phyloP scores from a whole-genome alignment of 176 grass and related monocot species.

The Themeda triandra region DNA sequence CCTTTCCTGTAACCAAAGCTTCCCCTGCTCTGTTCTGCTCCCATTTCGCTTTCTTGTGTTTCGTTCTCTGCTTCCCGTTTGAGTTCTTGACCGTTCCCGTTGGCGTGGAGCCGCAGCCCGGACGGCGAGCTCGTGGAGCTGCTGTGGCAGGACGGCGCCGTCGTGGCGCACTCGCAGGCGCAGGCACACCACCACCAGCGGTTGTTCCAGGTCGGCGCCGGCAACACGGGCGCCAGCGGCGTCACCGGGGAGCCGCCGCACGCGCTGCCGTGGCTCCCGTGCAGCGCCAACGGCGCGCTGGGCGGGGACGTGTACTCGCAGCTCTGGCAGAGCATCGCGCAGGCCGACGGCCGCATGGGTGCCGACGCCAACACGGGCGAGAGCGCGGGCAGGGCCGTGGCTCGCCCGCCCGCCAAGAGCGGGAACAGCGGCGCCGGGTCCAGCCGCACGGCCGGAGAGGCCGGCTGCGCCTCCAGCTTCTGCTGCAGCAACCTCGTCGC shows the following conservation, averaged over 20 bases:
- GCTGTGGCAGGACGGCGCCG: slow-evolving; percentile 71
- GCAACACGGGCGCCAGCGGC: slow-evolving; percentile 21
- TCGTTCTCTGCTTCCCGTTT: background rate
- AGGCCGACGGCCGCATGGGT: background rate
- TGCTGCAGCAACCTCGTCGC: slow-evolving; percentile 50
- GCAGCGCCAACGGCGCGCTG: slow-evolving; percentile 29
- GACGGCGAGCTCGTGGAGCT: slow-evolving; percentile 75
- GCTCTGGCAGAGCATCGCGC: slow-evolving; percentile 59
- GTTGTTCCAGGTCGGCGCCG: background rate
- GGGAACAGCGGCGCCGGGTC: slow-evolving; percentile 18
- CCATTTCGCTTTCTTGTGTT: background rate
- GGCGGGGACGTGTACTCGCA: slow-evolving; percentile 67
- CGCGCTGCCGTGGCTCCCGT: slow-evolving; percentile 43
- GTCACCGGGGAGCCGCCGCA: slow-evolving; percentile 31
- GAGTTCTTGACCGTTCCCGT: background rate
- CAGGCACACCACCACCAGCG: background rate
- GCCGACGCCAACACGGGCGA: background rate
- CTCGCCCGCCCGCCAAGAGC: slow-evolving; percentile 15
- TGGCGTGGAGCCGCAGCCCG: slow-evolving; percentile 23
- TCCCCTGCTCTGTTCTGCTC: background rate
- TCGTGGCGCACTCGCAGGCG: slow-evolving; percentile 65
- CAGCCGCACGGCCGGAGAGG: slow-evolving; percentile 15
- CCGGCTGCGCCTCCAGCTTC: slow-evolving; percentile 34
- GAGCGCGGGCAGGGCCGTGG: no score
- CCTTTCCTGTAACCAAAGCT: slow-evolving; percentile 21